Evolutionary conservation across 768 basidiomycete genomes (phyloP).

Genomic region (Flagelloscypha sp.): DNA sequence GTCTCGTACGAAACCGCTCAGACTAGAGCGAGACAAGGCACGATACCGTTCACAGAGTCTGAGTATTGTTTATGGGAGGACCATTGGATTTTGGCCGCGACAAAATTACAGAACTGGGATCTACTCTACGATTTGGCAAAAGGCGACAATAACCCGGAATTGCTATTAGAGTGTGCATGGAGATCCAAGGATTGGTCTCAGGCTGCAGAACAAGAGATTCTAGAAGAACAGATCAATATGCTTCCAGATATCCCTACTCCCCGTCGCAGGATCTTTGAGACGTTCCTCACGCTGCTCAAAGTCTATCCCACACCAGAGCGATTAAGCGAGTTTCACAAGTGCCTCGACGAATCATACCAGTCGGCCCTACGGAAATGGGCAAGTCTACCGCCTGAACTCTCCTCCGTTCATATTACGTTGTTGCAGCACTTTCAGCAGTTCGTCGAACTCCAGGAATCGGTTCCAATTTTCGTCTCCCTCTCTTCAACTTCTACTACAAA

Average conservation of each 20-base stretch:
- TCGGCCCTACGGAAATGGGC: conserved; percentile 95
- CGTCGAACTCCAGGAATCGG: conserved; percentile 93
- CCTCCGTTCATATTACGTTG: conserved; percentile 88
- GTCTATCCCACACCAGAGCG: conserved; percentile 74
- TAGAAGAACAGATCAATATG: conserved; percentile 75
- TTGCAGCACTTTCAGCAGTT: conserved; percentile 99
- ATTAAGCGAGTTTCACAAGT: conserved; percentile 79
- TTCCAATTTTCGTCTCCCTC: conserved; percentile 87
- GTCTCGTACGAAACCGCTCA: conserved; percentile 87
- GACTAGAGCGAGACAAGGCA: conserved; percentile 69
- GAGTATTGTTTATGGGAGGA: conserved; percentile 99
- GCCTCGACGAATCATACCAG: conserved; percentile 95
- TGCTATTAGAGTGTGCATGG: conserved; percentile 95
- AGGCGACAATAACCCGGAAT: conserved; percentile 82
- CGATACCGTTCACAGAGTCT: conserved; percentile 84
- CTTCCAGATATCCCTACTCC: conserved; percentile 88
- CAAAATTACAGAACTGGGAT: conserved; percentile 99
- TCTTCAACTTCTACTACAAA: conserved; percentile 81
- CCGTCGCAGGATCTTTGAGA: conserved; percentile 95
- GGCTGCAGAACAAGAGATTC: conserved; percentile 60
- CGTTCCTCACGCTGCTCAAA: conserved; percentile 84
- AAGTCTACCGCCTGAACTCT: conserved; percentile 75
- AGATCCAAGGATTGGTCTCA: conserved; percentile 91
- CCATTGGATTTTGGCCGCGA: conserved; percentile 93
- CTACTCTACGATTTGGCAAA: conserved; percentile 84